A percentile compares a stretch with the other conserved stretches of the same genome.
These are phyloP conservation scores for Trichosporon inkin DNA, from an alignment of 1,284 basidiomycete species.

Conservation along the genomic window DNA sequence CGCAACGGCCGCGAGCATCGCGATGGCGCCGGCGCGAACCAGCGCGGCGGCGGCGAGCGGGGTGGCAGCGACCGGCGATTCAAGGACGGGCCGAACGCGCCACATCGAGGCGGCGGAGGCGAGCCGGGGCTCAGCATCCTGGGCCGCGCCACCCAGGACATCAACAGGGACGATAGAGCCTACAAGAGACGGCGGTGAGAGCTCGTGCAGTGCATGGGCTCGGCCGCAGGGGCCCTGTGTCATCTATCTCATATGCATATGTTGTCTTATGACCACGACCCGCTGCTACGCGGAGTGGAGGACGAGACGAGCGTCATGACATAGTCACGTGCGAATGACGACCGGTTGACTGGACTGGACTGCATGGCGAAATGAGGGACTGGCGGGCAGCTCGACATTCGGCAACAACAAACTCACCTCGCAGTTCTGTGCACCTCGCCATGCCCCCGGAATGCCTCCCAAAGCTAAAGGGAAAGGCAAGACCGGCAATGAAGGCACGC, in stretches of 20 bases:
- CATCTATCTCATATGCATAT: conserved; percentile 8
- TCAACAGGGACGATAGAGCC: not conserved
- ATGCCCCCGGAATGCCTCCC: not conserved
- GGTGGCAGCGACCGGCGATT: conserved; percentile 5
- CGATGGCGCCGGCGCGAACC: not conserved
- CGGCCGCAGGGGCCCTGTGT: not conserved
- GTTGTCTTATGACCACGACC: not conserved
- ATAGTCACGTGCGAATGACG: not conserved
- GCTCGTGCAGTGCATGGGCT: not conserved
- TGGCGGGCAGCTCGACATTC: not conserved
- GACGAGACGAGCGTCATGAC: not conserved
- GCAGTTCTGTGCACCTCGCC: not conserved
- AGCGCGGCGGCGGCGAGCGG: not conserved
- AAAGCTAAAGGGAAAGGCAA: not conserved
- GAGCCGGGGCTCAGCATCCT: not conserved
- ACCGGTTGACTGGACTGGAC: not conserved
- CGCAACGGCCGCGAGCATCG: not conserved
- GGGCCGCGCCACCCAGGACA: not conserved
- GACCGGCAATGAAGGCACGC: not conserved
- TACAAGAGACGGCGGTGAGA: not conserved
- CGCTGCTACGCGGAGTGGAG: too few species aligned
- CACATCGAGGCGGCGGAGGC: not conserved
- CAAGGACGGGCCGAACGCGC: not conserved
- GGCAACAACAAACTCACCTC: not conserved
- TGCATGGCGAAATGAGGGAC: not conserved